Evolutionary conservation across 2,329 filamentous ascomycete species (phyloP).

Genomic region (Calonectria pseudoreteaudii): DNA sequence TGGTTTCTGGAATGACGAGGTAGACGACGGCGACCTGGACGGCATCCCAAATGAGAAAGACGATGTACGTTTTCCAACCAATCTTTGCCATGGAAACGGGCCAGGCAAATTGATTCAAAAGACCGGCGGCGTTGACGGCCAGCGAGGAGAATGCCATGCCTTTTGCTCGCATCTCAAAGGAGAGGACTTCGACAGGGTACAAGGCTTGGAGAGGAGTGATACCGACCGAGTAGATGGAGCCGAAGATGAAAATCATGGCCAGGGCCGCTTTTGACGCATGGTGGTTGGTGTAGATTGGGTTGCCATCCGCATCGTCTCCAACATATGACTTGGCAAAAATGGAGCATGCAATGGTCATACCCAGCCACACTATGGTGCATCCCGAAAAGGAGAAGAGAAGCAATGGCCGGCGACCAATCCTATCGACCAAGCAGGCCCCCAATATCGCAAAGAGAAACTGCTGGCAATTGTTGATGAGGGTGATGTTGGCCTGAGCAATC

Average conservation of each 20-base stretch:
- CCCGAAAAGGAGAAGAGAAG: slow-evolving; percentile 62
- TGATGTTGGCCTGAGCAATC: slow-evolving; percentile 60
- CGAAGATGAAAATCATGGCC: slow-evolving; percentile 67
- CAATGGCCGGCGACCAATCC: slow-evolving; percentile 63
- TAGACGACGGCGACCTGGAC: slow-evolving; percentile 38
- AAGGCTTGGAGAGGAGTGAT: slow-evolving; percentile 51
- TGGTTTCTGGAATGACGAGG: slow-evolving; percentile 45
- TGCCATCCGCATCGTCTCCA: slow-evolving; percentile 44
- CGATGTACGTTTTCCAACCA: slow-evolving; percentile 65
- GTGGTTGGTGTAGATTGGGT: slow-evolving; percentile 46
- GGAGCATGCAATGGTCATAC: slow-evolving; percentile 60
- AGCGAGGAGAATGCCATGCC: slow-evolving; percentile 62
- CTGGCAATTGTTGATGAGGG: slow-evolving; percentile 63
- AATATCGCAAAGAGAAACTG: slow-evolving; percentile 62
- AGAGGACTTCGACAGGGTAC: slow-evolving; percentile 64
- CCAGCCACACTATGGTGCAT: slow-evolving; percentile 62
- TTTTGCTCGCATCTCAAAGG: slow-evolving; percentile 65
- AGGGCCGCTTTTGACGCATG: slow-evolving; percentile 59
- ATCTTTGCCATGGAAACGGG: slow-evolving; percentile 61
- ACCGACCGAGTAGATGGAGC: slow-evolving; percentile 61
- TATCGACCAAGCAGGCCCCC: slow-evolving; percentile 63
- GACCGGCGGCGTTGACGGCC: slow-evolving; percentile 56
- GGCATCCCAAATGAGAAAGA: slow-evolving; percentile 59
- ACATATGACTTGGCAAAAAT: slow-evolving; percentile 49
- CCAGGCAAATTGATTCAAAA: slow-evolving; percentile 60